Conservation (phyloP, 1,139 yeast genomes). For the Taiozyma sp. region DNA sequence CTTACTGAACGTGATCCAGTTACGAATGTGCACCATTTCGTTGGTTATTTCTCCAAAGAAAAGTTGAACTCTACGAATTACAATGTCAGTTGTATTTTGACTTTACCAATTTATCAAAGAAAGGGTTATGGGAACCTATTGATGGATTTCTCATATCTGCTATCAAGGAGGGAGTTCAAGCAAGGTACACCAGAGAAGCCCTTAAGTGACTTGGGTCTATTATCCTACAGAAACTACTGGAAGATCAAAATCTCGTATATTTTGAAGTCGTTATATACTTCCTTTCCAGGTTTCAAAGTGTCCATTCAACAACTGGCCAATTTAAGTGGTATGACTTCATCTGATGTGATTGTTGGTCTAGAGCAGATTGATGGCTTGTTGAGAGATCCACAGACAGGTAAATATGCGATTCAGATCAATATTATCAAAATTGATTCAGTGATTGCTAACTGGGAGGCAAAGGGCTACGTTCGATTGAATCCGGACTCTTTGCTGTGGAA, state of each 20-base stretch:
- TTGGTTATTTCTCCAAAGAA: conserved; percentile 92
- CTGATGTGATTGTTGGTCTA: conserved; percentile 82
- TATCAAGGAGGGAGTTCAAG: conserved; percentile 68
- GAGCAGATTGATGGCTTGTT: conserved; percentile 68
- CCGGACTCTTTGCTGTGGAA: conserved; percentile 64
- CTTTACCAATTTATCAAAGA: conserved; percentile 83
- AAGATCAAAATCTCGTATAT: conserved; percentile 52
- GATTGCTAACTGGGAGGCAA: conserved; percentile 49
- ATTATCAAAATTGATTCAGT: conserved; percentile 37
- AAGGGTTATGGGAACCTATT: conserved; percentile 85
- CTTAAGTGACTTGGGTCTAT: conserved; percentile 74
- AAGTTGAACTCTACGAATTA: conserved; percentile 69
- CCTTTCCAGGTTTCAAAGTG: conserved; percentile 22
- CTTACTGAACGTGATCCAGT: conserved; percentile 61
- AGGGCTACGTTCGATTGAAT: conserved; percentile 47
- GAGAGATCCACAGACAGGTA: conserved; percentile 29
- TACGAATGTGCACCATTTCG: conserved; percentile 60
- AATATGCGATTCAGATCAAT: conserved; percentile 54
- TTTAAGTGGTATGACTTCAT: conserved; percentile 78
- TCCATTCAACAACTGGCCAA: conserved; percentile 59
- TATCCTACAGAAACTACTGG: conserved; percentile 90
- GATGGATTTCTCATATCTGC: conserved; percentile 82
- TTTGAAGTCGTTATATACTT: conserved; percentile 32
- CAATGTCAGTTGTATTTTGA: conserved; percentile 85
- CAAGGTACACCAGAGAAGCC: conserved; percentile 97